Evolutionary conservation across 495 filamentous ascomycete genomes (phyloP).

Genomic region (Hamigera avellanea): DNA sequence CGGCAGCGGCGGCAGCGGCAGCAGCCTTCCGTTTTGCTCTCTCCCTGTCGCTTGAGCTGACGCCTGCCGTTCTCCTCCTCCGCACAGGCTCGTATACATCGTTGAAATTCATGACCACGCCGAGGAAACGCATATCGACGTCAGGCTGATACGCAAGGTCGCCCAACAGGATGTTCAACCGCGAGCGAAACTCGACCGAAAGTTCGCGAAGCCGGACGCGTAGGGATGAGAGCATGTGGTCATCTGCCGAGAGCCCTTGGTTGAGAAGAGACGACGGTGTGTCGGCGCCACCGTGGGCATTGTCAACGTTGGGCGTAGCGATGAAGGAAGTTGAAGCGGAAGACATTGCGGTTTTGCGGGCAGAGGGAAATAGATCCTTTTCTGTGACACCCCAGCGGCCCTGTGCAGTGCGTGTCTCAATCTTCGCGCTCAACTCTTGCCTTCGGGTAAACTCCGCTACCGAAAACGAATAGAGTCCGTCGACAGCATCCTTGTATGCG

Average conservation of each 20-base stretch:
- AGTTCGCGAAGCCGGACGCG: constrained; percentile 59
- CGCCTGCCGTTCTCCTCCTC: constrained; percentile 32
- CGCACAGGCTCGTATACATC: constrained; percentile 77
- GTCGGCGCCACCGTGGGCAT: constrained; percentile 16
- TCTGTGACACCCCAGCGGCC: constrained; percentile 55
- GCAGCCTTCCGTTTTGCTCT: constrained; percentile 20
- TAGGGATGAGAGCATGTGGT: constrained; percentile 64
- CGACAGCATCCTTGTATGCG: constrained; percentile 82
- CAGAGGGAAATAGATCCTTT: constrained; percentile 27
- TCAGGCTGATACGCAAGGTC: constrained; percentile 91
- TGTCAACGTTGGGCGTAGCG: constrained; percentile 20
- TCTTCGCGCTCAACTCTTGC: constrained; percentile 70
- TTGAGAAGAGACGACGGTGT: constrained; percentile 21
- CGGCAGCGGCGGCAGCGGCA: constrained; percentile 1
- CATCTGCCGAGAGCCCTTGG: constrained; percentile 34
- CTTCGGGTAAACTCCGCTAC: constrained; percentile 86
- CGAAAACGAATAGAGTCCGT: constrained; percentile 86
- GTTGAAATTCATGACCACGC: constrained; percentile 98
- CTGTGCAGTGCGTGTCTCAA: constrained; percentile 50
- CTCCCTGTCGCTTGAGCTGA: constrained; percentile 22
- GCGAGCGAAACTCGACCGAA: constrained; percentile 57
- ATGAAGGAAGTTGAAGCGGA: constrained; percentile 12
- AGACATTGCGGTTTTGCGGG: constrained; percentile 7
- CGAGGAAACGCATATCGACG: constrained; percentile 89
- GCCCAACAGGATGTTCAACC: constrained; percentile 71